A percentile compares a stretch with the other conserved stretches of the same genome.
Conservation (phyloP, 768 basidiomycete genomes). For the Russula ochroleuca region DNA sequence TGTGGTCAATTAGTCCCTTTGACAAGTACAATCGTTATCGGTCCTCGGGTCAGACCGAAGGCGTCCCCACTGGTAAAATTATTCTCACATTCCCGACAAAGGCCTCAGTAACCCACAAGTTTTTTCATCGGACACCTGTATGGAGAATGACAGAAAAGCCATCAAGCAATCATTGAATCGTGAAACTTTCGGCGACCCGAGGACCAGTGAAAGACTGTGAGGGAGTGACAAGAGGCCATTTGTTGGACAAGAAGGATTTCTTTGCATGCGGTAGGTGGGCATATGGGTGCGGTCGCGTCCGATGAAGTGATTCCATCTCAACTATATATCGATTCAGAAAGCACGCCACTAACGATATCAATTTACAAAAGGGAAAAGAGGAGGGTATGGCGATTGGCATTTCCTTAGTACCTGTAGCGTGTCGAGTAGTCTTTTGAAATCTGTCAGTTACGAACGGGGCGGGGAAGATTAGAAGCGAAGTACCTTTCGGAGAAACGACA, state of each 20-base stretch:
- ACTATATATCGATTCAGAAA: background rate
- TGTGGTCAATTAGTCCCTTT: no score
- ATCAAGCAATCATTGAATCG: no score
- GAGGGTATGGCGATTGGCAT: background rate
- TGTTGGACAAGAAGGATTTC: background rate
- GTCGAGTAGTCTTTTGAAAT: constrained; percentile 68
- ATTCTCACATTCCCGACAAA: no score
- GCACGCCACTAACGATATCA: constrained; percentile 1
- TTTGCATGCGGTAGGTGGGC: background rate
- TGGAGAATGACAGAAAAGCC: no score
- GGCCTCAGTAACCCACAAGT: no score
- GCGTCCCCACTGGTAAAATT: no score
- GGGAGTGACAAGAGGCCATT: background rate
- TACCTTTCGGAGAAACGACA: constrained; percentile 94
- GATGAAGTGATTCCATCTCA: background rate
- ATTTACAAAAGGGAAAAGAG: background rate
- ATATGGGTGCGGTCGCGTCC: background rate
- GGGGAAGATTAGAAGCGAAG: background rate
- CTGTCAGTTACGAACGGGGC: background rate
- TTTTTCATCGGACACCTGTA: no score
- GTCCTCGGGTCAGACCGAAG: no score
- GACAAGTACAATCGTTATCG: no score
- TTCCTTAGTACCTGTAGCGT: constrained; percentile 62
- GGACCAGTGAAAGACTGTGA: no score
- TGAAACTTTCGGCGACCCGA: no score